Conservation (phyloP, 768 basidiomycete genomes). For the Leccinum imitatum region DNA sequence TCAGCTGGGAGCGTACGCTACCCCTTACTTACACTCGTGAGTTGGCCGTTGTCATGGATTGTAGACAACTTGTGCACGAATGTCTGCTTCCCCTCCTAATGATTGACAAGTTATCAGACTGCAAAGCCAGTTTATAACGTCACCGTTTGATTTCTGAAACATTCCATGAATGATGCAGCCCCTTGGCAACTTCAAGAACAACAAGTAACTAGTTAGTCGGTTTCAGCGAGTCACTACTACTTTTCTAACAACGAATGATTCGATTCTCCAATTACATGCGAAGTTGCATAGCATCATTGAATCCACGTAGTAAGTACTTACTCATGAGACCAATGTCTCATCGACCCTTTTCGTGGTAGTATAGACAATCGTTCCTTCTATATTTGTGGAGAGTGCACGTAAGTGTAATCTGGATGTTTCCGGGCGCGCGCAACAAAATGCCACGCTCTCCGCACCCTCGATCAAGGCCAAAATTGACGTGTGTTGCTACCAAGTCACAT, state of each 20-base stretch:
- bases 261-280: neutral
- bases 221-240: too few relatives aligned
- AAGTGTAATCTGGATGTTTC: conserved; percentile 1
- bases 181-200: neutral
- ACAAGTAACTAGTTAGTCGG: too few relatives aligned
- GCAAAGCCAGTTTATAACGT: neutral
- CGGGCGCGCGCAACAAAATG: neutral
- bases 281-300: too few relatives aligned
- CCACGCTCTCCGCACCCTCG: conserved; percentile 6
- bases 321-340: conserved; percentile 5
- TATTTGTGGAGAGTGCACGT: conserved; percentile 20
- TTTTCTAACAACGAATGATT: neutral
- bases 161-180: neutral
- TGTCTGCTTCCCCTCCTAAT: neutral
- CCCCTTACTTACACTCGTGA: conserved; percentile 14
- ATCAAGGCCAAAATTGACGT: neutral
- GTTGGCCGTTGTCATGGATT: neutral
- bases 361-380: too few relatives aligned
- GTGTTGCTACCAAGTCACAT: neutral
- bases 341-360: conserved; percentile 11
- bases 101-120: neutral
- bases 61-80: conserved; percentile 2
- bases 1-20: conserved; percentile 6
- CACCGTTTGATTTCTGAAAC: neutral
- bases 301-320: neutral